Evolutionary conservation across 1,284 basidiomycete species (phyloP), one percentile per base, ranked within the genome.

Genomic region (Ustilago trichophora): DNA sequence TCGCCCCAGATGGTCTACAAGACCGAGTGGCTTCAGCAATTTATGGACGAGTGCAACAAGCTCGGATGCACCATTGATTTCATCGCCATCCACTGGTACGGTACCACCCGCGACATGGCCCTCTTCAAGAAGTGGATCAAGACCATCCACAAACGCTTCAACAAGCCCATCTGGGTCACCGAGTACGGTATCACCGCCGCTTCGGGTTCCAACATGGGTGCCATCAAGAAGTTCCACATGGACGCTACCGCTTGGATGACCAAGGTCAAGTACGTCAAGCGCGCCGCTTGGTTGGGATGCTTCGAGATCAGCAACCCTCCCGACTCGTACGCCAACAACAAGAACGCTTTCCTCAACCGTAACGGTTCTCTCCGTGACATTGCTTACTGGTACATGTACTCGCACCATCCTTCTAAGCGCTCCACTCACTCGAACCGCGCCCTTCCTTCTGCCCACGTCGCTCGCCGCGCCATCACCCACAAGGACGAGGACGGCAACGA

Each of bases 81-180:
- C 38, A 71, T 75, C 25, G 78, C 78, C 22, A 63, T 79, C 42
- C 78, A 80, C 68, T 80, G 76, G 74, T 80, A 80, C 58, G 77
- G 77, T 15, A 41, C 58, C 8, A 65, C 54, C 51, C 24, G 52
- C 25, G 75, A 79, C 51, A 31, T 76, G 2, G 49, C 36, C 15
- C 41, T 55, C 2, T 55, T 79, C 35, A 71, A 74, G 35, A 42
- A 43, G 6, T 80, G 70, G 55, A 57, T 80, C 42, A 36, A 52
- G 13, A 56, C 49, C 9, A 53, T 77, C 13, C 60, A 60, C 64
- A 54, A 60, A 24, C 47, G 48, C 5, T 76, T 66, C 59, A 47
- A 52, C 22, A 34, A 58, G n/a, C 72, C 69, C 32, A 65, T 80
- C 53, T 80, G 78, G 78, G 38, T 80, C 35, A 78, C 77, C 41